These are phyloP conservation scores for Aureobasidium sp. DNA, from an alignment of 2,329 filamentous ascomycete genomes.

Conservation along the genomic window DNA sequence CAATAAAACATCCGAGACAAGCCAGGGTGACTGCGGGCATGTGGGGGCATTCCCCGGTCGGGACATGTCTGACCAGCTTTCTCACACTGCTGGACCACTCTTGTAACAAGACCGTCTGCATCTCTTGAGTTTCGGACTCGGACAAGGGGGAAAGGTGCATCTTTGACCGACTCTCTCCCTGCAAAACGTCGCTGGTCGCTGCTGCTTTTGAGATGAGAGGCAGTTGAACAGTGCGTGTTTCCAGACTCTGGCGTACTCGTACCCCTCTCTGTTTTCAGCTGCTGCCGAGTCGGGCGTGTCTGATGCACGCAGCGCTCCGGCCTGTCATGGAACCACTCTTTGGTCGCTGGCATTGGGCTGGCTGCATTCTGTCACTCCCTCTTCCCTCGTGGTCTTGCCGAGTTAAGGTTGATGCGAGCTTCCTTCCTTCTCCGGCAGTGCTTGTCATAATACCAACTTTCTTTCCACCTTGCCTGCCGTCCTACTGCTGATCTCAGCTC, in stretches of 20 bases:
- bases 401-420: conserved; percentile 5
- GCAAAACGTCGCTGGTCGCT: neutral
- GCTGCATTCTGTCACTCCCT: neutral
- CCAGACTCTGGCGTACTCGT: neutral
- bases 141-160: neutral
- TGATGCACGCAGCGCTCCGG: neutral
- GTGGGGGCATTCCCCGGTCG: neutral
- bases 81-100: neutral
- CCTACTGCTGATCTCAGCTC: neutral
- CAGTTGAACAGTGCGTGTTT: neutral
- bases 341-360: neutral
- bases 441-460: conserved; percentile 6
- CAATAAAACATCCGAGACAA: neutral
- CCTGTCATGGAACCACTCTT: neutral
- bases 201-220: neutral
- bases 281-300: neutral
- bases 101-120: neutral
- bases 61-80: neutral
- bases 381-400: neutral
- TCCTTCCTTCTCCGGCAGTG: neutral
- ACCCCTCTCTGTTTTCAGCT: neutral
- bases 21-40: neutral
- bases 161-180: neutral
- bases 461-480: neutral
- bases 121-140: conserved; percentile 4